Conservation (phyloP, 2,329 filamentous ascomycete species). For the Paracamarosporium sp. region DNA sequence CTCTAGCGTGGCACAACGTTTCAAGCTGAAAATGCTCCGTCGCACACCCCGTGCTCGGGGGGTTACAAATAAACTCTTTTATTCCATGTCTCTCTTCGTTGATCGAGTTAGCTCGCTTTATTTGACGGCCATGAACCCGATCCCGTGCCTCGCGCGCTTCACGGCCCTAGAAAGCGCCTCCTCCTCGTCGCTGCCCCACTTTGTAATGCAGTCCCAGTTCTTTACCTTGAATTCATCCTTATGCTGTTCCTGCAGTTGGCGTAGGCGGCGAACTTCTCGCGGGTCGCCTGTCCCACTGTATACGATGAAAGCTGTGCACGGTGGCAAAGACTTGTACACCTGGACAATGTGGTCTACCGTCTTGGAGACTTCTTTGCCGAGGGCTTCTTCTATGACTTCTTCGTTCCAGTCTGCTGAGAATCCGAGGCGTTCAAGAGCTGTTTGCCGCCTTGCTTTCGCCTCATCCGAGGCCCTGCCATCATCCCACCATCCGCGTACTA, state of each 20-base stretch:
- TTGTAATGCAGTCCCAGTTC: constrained; percentile 69
- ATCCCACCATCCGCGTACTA: constrained; percentile 66
- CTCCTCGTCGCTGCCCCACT: constrained; percentile 70
- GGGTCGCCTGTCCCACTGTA: constrained; percentile 71
- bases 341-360: constrained; percentile 59
- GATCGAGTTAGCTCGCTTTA: constrained; percentile 63
- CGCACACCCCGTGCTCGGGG: constrained; percentile 21
- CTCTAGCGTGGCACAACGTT: constrained; percentile 31
- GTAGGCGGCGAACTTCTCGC: constrained; percentile 61
- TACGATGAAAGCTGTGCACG: constrained; percentile 66
- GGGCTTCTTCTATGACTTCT: constrained; percentile 31
- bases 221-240: constrained; percentile 64
- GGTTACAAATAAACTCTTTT: constrained; percentile 47
- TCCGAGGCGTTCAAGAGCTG: constrained; percentile 33
- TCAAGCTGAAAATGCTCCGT: constrained; percentile 23
- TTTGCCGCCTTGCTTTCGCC: constrained; percentile 35
- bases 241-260: constrained; percentile 62
- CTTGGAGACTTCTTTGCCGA: constrained; percentile 55
- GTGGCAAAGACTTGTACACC: constrained; percentile 63
- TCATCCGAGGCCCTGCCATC: constrained; percentile 52
- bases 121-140: constrained; percentile 66
- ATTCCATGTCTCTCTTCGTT: constrained; percentile 65
- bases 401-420: constrained; percentile 22
- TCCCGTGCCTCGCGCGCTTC: constrained; percentile 62
- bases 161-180: constrained; percentile 64